Evolutionary conservation across 2,329 filamentous ascomycete species (phyloP), one percentile per base, ranked within the genome.

Genomic region (Ophioceras dolichostomum): DNA sequence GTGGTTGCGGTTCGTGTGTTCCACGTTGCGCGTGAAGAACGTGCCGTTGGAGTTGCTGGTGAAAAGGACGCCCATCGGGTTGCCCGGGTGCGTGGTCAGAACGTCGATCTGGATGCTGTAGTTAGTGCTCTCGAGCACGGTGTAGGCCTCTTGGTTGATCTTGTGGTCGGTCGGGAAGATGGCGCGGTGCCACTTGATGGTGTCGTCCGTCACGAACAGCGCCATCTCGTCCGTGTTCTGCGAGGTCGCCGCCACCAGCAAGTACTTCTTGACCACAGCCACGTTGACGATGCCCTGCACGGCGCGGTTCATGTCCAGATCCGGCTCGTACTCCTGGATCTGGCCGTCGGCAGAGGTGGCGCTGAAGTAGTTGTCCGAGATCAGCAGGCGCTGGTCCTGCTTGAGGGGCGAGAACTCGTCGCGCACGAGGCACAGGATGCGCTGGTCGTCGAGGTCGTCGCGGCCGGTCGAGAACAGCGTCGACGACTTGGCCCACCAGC

Each of bases 91-190:
- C 28, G 67, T 67, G 2, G 81, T 85, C 71, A 89, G 79, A 44
- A 96, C 88, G 57, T 96, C 88, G 39, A 98, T 78, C 60, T 96
- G 89, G 48, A 98, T 87, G 63, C 89, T 95, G 65, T 98, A 95
- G 54, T 94, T 89, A 30, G 91, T 96, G 51, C 88, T 91, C 60
- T 96, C 89, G 29, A 98, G 70, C 34, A 98, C 73, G 0, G 91
- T 98, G 58, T 95, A 98, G 3, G 84, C 85, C 53, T 89, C 76
- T 54, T 94, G 82, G 43, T 86, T 72, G 49, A 88, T 60, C 30
- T 69, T 84, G 56, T 94, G 87, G 43, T 83, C 79, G 32, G 77
- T 76, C 7, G 79, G 81, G 57, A 98, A 96, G 52, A 94, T 76
- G 41, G 89, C 89, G 37, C 87, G 79, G 56, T 96, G 87, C 91